phyloP scores from a whole-genome alignment of 129 eudicot genomes.

The Oenanthe sinensis region DNA sequence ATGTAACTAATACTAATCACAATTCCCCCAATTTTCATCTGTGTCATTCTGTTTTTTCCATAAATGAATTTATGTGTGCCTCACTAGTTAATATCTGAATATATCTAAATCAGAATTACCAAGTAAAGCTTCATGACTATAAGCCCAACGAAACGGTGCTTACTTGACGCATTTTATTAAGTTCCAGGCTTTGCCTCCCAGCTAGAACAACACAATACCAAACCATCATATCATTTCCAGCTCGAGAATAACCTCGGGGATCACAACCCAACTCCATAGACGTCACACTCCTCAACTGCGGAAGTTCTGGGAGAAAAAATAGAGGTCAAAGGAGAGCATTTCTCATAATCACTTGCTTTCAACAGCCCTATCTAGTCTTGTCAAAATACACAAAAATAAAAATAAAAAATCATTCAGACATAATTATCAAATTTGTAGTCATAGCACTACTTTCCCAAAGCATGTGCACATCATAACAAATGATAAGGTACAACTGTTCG shows the following conservation, averaged over 20 bases:
- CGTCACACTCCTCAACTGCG: slow-evolving; percentile 82
- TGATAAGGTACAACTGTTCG: no score
- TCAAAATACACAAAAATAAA: background rate
- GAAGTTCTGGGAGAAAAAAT: slow-evolving; percentile 60
- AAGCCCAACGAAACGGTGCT: slow-evolving; percentile 16
- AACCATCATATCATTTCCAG: slow-evolving; percentile 51
- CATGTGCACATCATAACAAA: background rate
- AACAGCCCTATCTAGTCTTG: background rate
- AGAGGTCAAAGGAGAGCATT: slow-evolving; percentile 10
- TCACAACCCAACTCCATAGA: slow-evolving; percentile 87
- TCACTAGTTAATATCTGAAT: background rate
- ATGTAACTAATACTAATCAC: background rate
- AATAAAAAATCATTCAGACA: background rate
- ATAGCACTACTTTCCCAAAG: no score
- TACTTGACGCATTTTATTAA: slow-evolving; percentile 83
- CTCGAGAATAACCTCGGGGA: slow-evolving; percentile 81
- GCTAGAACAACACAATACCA: slow-evolving; percentile 93
- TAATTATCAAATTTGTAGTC: no score
- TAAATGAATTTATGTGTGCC: background rate
- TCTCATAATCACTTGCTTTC: background rate
- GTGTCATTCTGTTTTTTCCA: background rate
- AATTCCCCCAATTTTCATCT: background rate
- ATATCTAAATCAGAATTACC: background rate
- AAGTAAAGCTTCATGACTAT: background rate
- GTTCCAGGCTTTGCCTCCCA: slow-evolving; percentile 82